Evolutionary conservation across 2,329 filamentous ascomycete genomes (phyloP), one percentile per base, ranked within the genome.

Genomic region (Dothidotthia symphoricarpi): DNA sequence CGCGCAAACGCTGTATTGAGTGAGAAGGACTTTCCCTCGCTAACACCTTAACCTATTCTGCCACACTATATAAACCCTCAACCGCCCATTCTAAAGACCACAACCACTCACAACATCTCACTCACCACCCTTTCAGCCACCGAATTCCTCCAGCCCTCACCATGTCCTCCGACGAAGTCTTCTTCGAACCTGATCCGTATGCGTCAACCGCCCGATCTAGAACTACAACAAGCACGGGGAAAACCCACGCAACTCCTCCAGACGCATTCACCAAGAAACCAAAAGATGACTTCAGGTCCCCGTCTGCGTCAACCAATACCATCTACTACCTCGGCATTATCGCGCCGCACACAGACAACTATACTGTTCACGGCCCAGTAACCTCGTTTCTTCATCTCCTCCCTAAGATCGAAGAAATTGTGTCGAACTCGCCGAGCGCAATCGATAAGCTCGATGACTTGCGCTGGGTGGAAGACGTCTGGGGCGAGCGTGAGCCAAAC

Each of bases 281-380:
- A 10, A 12, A 16, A n/a, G 47, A 57, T 17, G 28, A 45, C 37
- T 45, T 54, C 36, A 28, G 43, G 25, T 31, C 36, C 2, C 30
- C 45, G 14, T 6, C 32, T 11, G 16, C 28, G 16, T 12, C 22
- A 7, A 15, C 37, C 2, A n/a, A 42, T 28, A 53, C 53, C 8
- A 41, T 55, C 43, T 47, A 47, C 43, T 61, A 59, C 42, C 56
- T 62, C 22, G 45, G 47, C 34, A 33, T 48, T 47, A 55, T 34
- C 6, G 45, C 43, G 1, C 58, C 53, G 0, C 52, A 58, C 45
- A 49, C 38, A 11, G 55, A 62, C 42, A 34, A 36, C 6, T 45
- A 45, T 44, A 25, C 33, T 5, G 39, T 55, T 39, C 15, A 44
- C 39, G 54, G 55, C 30, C 58, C 58, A 6, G 35, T 34, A 2